A percentile compares a stretch with the other conserved stretches of the same genome.
These are phyloP conservation scores for Cyberlindnera galapagoensis DNA, from an alignment of 805 yeast genomes.

Conservation along the genomic window DNA sequence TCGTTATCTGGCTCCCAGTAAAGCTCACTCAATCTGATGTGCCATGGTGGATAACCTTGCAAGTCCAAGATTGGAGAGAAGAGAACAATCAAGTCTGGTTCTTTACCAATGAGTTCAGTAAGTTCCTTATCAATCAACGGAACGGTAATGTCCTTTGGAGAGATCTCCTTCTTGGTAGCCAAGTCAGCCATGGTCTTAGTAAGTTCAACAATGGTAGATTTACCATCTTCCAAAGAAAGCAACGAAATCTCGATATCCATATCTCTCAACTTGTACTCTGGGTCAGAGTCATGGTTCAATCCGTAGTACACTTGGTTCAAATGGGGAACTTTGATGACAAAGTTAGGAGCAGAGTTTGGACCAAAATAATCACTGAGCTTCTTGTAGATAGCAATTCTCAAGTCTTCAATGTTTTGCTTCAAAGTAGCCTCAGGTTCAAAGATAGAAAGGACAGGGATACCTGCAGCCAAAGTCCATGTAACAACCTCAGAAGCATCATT, in stretches of 20 bases:
- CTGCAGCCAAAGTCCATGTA: constrained; percentile 90
- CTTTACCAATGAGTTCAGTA: constrained; percentile 73
- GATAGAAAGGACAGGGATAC: constrained; percentile 61
- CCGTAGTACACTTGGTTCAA: constrained; percentile 43
- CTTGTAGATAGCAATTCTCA: constrained; percentile 48
- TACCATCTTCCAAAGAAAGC: constrained; percentile 75
- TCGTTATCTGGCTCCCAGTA: constrained; percentile 87
- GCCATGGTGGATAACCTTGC: constrained; percentile 99
- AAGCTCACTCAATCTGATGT: constrained; percentile 81
- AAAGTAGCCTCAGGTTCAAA: constrained; percentile 77
- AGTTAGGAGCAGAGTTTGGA: constrained; percentile 55
- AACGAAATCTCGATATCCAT: constrained; percentile 59
- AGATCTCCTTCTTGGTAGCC: constrained; percentile 53
- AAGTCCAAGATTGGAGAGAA: constrained; percentile 86
- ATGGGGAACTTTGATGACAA: constrained; percentile 62
- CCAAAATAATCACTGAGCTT: constrained; percentile 73
- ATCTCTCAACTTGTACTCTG: constrained; percentile 26
- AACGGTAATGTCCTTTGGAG: constrained; percentile 62
- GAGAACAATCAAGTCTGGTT: constrained; percentile 81
- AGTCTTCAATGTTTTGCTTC: constrained; percentile 45
- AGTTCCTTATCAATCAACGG: constrained; percentile 71
- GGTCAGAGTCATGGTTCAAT: constrained; percentile 27
- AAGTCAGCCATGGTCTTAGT: constrained; percentile 81
- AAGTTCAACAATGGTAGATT: constrained; percentile 82
- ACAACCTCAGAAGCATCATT: constrained; percentile 70